Base-by-base conservation (phyloP, 2,329 filamentous ascomycete species). In the Amauroascus niger region DNA sequence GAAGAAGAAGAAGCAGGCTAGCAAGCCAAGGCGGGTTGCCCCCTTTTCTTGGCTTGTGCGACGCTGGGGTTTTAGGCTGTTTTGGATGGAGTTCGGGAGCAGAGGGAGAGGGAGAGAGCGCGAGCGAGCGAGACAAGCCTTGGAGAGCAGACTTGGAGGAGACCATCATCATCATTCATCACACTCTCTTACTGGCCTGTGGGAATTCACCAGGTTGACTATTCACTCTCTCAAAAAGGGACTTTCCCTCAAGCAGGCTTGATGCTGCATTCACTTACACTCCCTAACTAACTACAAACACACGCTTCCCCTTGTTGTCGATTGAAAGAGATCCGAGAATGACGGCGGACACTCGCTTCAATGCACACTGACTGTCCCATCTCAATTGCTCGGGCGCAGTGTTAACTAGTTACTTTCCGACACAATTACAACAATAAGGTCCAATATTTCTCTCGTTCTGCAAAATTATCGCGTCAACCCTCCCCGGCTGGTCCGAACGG, bases 401-500 rank as follows among this genome's bases (percentile, higher is more conserved):
- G 33, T 9, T 35, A 9, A 13, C 35, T 6, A 2, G 46, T 24
- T 39, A 49, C 33, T 39, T 33, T 44, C 49, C 37, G 26, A n/a
- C 37, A 35, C 16, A 44, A 4, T 5, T 9, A 30, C 26, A 9
- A 30, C 49, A 50, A 33, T 50, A 50, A 22, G 33, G 22, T 49
- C 7, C 30, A 37, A 30, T 43, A 24, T 33, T 50, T 18, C 28
- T 18, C 28, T 11, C 35, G 35, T 45, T 7, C 18, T 11, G 20
- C 6, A 2, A n/a, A 16, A 18, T 33, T 37, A 52, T 52, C 41
- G 30, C 50, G 40, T 46, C 50, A 51, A 51, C 50, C 50, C n/a
- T n/a, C n/a, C n/a, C 41, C 22, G 50, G 50, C 50, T 52, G 50
- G 50, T 18, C 50, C 50, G 50, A 52, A 18, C 41, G 40, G 50